Conservation (phyloP, 139 green algal species). For the Raphidocelis subcapitata region DNA sequence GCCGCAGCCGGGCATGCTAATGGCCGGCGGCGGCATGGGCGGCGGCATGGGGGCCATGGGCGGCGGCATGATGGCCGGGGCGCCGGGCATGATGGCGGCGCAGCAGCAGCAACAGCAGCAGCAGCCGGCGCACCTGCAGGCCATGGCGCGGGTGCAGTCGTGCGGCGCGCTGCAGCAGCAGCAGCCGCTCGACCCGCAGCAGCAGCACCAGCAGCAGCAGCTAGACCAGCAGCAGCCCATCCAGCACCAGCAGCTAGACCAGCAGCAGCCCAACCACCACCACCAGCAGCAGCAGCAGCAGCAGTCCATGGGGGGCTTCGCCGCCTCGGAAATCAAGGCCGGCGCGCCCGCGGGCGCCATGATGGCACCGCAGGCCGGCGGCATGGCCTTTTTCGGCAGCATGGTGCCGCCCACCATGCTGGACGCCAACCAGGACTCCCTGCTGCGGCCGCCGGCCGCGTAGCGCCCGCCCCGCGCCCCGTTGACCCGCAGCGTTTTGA, state of each 20-base stretch:
- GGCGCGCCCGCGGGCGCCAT: not conserved
- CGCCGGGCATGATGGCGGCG: not conserved
- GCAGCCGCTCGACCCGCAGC: not conserved
- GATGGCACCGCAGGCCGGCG: not conserved
- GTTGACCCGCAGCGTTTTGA: too few relatives aligned
- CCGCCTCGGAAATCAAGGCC: slow-evolving; percentile 5
- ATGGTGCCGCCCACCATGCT: slow-evolving; percentile 48
- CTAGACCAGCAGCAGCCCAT: not conserved
- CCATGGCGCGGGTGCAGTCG: not conserved
- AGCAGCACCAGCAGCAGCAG: slow-evolving; percentile 6
- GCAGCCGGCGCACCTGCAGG: slow-evolving; percentile 2
- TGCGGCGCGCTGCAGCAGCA: not conserved
- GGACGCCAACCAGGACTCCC: slow-evolving; percentile 61
- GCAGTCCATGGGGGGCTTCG: not conserved
- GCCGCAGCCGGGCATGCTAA: slow-evolving; percentile 26
- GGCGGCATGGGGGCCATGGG: too few relatives aligned
- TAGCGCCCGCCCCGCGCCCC: too few relatives aligned
- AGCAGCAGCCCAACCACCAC: slow-evolving; percentile 1
- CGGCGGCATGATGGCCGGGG: not conserved
- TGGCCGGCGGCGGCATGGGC: slow-evolving; percentile 24
- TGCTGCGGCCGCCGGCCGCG: slow-evolving; percentile 54
- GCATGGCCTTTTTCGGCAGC: slow-evolving; percentile 44
- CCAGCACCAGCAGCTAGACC: not conserved
- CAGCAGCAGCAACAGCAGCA: slow-evolving; percentile 3
- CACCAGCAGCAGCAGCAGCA: slow-evolving; percentile 1